phyloP scores from a whole-genome alignment of 305 asterid species.

The Fraxinus ornus region DNA sequence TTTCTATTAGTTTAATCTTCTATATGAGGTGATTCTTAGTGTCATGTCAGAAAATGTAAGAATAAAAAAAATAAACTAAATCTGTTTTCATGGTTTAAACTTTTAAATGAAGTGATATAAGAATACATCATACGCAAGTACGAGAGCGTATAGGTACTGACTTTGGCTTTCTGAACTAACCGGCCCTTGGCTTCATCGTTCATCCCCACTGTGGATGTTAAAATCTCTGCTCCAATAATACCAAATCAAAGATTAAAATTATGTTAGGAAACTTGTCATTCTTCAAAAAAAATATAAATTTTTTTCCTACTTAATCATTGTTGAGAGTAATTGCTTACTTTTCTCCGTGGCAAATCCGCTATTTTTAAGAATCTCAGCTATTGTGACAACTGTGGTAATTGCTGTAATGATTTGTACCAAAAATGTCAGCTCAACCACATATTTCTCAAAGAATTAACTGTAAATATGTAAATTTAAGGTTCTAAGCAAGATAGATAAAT shows the following conservation, averaged over 20 bases:
- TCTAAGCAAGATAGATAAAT: background rate
- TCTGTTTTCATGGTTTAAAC: background rate
- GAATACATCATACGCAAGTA: background rate
- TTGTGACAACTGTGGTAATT: slow-evolving; percentile 79
- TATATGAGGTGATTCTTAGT: background rate
- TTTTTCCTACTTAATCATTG: background rate
- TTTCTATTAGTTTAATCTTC: background rate
- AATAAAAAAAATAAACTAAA: background rate
- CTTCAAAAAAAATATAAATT: background rate
- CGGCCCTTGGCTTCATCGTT: slow-evolving; percentile 75
- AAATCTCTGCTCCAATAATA: slow-evolving; percentile 40
- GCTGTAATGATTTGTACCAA: slow-evolving; percentile 38
- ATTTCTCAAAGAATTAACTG: background rate
- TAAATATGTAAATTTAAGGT: background rate
- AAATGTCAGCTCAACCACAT: background rate
- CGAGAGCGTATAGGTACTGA: slow-evolving; percentile 19
- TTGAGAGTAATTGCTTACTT: slow-evolving; percentile 39
- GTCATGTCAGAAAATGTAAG: background rate
- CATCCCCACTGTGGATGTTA: slow-evolving; percentile 80
- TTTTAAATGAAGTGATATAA: background rate
- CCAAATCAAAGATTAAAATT: background rate
- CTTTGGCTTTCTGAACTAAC: slow-evolving; percentile 77
- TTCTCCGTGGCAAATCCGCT: slow-evolving; percentile 77
- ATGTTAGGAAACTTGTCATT: background rate
- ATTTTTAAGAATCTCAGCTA: slow-evolving; percentile 79